Conservation (phyloP, 2,329 filamentous ascomycete species). For the Ophiocordyceps camponoti-saundersi region DNA sequence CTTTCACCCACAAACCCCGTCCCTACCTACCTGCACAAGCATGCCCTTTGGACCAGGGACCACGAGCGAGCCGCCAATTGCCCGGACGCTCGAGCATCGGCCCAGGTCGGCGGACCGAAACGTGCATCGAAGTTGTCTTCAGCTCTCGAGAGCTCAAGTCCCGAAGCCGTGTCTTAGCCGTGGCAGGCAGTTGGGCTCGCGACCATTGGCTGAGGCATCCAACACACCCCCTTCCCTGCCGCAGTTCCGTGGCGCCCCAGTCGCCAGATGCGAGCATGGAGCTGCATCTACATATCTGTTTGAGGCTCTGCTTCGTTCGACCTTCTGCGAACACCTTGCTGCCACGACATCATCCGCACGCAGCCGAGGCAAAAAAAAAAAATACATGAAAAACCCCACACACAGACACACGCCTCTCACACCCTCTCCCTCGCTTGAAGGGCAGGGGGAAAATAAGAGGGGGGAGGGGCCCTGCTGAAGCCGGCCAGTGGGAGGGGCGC, state of each 20-base stretch:
- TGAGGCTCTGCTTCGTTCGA: not conserved
- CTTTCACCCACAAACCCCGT: not conserved
- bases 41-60: not conserved
- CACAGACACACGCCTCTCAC: too few species aligned
- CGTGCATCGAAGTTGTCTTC: slow-evolving; percentile 4
- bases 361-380: not conserved
- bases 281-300: not conserved
- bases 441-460: not conserved
- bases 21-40: not conserved
- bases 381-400: not conserved
- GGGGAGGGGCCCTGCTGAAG: not conserved
- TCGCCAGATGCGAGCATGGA: slow-evolving; percentile 1
- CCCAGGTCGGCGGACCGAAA: not conserved
- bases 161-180: not conserved
- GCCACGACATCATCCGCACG: not conserved
- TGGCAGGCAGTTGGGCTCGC: not conserved
- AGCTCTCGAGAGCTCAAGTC: slow-evolving; percentile 2
- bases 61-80: not conserved
- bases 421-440: not conserved
- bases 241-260: not conserved
- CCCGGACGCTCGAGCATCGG: not conserved
- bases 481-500: not conserved
- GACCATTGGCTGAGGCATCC: not conserved
- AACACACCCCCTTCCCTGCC: not conserved
- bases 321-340: not conserved